Conservation (phyloP, 352 stramenopile genomes). For the Globisporangium cederbergense region DNA sequence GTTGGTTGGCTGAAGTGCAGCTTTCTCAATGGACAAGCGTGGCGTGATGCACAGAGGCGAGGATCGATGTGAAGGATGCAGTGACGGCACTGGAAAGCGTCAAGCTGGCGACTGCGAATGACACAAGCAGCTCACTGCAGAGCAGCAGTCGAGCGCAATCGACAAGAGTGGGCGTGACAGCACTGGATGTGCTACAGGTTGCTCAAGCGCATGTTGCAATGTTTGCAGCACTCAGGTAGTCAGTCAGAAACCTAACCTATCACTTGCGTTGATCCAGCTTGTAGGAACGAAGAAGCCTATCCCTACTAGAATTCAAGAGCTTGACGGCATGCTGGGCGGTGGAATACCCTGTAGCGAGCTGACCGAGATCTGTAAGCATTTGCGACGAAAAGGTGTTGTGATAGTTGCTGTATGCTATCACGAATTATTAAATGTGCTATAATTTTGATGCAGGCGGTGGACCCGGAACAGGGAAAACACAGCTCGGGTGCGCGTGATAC, state of each 20-base stretch:
- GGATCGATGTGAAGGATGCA: conserved; percentile 38
- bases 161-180: conserved; percentile 31
- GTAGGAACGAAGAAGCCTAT: conserved; percentile 30
- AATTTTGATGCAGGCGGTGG: conserved; percentile 39
- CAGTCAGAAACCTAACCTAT: neutral
- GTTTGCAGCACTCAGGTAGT: neutral
- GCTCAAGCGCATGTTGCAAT: neutral
- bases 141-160: no score
- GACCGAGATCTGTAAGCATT: conserved; percentile 65
- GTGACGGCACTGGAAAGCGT: conserved; percentile 27
- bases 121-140: neutral
- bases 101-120: neutral
- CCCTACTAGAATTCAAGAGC: conserved; percentile 32
- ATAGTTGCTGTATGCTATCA: neutral
- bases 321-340: conserved; percentile 64
- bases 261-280: conserved; percentile 20
- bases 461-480: conserved; percentile 74
- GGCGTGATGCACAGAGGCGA: conserved; percentile 25
- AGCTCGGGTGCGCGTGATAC: conserved; percentile 43
- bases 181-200: conserved; percentile 46
- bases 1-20: neutral
- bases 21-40: neutral
- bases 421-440: neutral
- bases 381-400: neutral
- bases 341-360: conserved; percentile 68